Percentiles rank a stretch among this genome's conserved stretches.
Conservation (phyloP, 2,329 filamentous ascomycete species). For the Fusarium xyrophilum region DNA sequence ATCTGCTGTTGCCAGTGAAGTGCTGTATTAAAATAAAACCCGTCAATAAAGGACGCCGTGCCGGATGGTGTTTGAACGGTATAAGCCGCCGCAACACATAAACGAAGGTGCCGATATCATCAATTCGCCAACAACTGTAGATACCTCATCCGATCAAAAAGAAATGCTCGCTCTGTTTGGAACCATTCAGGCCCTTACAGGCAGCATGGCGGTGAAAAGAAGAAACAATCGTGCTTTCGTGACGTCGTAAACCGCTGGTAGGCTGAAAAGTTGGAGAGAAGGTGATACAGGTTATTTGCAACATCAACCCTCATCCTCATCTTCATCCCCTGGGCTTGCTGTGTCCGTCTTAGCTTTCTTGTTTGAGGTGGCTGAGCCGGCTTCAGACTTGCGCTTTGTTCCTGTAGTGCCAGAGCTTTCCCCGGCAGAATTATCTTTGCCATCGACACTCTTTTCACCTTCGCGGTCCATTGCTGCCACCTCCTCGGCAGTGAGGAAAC, state of each 20-base stretch:
- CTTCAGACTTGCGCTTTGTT: slow-evolving; percentile 68
- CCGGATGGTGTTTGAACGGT: not conserved
- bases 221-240: slow-evolving; percentile 45
- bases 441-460: slow-evolving; percentile 54
- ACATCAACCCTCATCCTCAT: slow-evolving; percentile 53
- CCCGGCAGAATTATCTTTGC: slow-evolving; percentile 43
- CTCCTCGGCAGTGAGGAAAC: slow-evolving; percentile 96
- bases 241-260: slow-evolving; percentile 48
- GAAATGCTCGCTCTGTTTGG: slow-evolving; percentile 2
- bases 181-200: slow-evolving; percentile 4
- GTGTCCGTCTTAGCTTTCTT: slow-evolving; percentile 66
- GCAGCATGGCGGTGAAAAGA: slow-evolving; percentile 25
- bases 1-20: slow-evolving; percentile 51
- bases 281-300: slow-evolving; percentile 10
- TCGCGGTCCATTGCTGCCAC: slow-evolving; percentile 85
- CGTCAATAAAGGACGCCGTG: slow-evolving; percentile 12
- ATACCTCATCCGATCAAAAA: slow-evolving; percentile 16
- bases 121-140: slow-evolving; percentile 20
- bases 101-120: slow-evolving; percentile 26
- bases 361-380: slow-evolving; percentile 54
- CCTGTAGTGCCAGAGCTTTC: slow-evolving; percentile 47
- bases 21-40: slow-evolving; percentile 47
- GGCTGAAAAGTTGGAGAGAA: slow-evolving; percentile 42
- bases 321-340: slow-evolving; percentile 49
- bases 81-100: slow-evolving; percentile 10